Evolutionary conservation across 1,284 basidiomycete species (phyloP).

Genomic region (Leccinum pallidistipes): DNA sequence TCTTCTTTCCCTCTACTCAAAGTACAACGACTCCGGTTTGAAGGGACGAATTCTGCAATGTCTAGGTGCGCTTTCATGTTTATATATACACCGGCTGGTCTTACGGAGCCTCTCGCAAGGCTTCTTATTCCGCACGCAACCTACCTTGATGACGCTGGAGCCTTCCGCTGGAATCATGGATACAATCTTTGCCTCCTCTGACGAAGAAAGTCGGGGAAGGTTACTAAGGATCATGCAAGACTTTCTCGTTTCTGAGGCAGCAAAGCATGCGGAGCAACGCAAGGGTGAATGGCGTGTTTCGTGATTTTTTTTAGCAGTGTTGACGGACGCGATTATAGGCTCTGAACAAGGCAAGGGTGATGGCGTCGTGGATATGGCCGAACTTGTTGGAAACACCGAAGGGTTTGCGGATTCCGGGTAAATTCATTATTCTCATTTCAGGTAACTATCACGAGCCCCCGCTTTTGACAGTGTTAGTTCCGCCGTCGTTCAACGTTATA

Average conservation of each 20-base stretch:
- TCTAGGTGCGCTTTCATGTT: constrained; percentile 54
- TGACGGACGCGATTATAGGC: constrained; percentile 25
- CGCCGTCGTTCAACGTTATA: constrained; percentile 90
- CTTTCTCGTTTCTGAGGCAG: constrained; percentile 79
- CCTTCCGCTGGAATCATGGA: constrained; percentile 87
- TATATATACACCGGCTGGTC: neutral
- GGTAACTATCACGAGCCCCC: neutral
- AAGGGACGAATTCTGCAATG: constrained; percentile 76
- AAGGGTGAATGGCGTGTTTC: constrained; percentile 46
- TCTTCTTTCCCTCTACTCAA: constrained; percentile 71
- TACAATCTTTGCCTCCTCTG: constrained; percentile 70
- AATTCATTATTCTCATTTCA: neutral
- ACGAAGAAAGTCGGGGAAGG: constrained; percentile 71
- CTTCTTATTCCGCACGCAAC: constrained; percentile 91
- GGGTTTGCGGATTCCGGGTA: constrained; percentile 96
- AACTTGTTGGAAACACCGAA: constrained; percentile 92
- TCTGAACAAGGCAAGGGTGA: constrained; percentile 46
- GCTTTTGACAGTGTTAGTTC: constrained; percentile 75
- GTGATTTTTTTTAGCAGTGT: neutral
- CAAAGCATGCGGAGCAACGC: constrained; percentile 68
- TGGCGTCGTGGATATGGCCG: constrained; percentile 75
- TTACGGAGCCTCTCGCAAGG: constrained; percentile 43
- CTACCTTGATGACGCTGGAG: constrained; percentile 82
- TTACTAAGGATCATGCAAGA: constrained; percentile 89
- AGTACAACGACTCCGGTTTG: constrained; percentile 52